phyloP scores from a whole-genome alignment of 1,139 yeast genomes.

The Candida albicans region DNA sequence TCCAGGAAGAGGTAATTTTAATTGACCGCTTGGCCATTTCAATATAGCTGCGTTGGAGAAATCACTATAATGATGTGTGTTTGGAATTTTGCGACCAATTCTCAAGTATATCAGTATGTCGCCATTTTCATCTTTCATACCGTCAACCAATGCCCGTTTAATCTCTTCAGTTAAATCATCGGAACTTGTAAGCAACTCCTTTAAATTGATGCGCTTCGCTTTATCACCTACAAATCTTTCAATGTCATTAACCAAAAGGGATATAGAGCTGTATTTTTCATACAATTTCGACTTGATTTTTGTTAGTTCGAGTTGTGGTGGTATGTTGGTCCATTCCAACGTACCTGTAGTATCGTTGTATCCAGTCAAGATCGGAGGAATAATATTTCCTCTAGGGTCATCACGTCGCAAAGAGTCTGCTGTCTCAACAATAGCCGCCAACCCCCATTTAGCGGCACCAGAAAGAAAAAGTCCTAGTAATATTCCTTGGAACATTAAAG shows the following conservation, averaged over 20 bases:
- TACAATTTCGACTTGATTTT: slow-evolving; percentile 14
- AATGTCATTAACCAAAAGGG: slow-evolving; percentile 75
- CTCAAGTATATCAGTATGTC: slow-evolving; percentile 51
- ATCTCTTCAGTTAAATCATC: slow-evolving; percentile 32
- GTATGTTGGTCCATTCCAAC: slow-evolving; percentile 31
- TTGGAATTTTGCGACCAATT: slow-evolving; percentile 52
- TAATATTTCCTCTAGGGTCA: slow-evolving; percentile 65
- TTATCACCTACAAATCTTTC: slow-evolving; percentile 64
- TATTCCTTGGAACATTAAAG: slow-evolving; percentile 77
- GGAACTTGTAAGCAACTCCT: slow-evolving; percentile 34
- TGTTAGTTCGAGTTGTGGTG: slow-evolving; percentile 8
- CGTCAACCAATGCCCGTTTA: slow-evolving; percentile 24
- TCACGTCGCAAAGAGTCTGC: slow-evolving; percentile 64
- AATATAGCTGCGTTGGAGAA: slow-evolving; percentile 59
- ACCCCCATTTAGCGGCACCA: slow-evolving; percentile 92
- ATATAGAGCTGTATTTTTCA: slow-evolving; percentile 44
- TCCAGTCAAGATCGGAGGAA: slow-evolving; percentile 43
- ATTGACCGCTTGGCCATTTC: slow-evolving; percentile 57
- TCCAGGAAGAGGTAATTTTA: slow-evolving; percentile 47
- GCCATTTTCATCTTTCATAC: slow-evolving; percentile 24
- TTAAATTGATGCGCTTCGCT: slow-evolving; percentile 41
- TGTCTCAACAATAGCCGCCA: slow-evolving; percentile 86
- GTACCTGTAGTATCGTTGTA: slow-evolving; percentile 33
- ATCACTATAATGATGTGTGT: slow-evolving; percentile 43
- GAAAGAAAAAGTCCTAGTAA: slow-evolving; percentile 76